phyloP scores from a whole-genome alignment of 2,329 filamentous ascomycete species.

The Claviceps cyperi region DNA sequence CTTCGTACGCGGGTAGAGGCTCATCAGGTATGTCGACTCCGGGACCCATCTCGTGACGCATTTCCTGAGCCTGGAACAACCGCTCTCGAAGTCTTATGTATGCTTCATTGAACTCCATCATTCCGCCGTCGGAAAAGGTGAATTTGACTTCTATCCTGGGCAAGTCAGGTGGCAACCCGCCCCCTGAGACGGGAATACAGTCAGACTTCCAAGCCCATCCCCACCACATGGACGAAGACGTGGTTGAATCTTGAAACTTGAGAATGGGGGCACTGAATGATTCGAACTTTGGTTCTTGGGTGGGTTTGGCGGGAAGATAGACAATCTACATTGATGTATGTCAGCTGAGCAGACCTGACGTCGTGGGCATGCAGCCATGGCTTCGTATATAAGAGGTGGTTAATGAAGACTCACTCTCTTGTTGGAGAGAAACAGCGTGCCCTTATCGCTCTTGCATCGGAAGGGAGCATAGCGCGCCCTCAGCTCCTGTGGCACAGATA shows the following conservation, averaged over 20 bases:
- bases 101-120: conserved; percentile 72
- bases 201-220: conserved; percentile 81
- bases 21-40: conserved; percentile 60
- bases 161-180: conserved; percentile 63
- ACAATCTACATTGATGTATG: conserved; percentile 47
- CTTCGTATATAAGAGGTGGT: not conserved
- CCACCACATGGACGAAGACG: conserved; percentile 72
- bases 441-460: conserved; percentile 57
- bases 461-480: conserved; percentile 46
- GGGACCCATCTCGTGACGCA: conserved; percentile 53
- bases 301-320: conserved; percentile 64
- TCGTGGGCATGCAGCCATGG: too few relatives aligned
- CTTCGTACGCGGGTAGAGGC: conserved; percentile 77
- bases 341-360: not conserved
- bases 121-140: conserved; percentile 90
- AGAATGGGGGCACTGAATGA: conserved; percentile 84
- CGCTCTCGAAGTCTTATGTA: conserved; percentile 79
- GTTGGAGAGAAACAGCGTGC: conserved; percentile 70
- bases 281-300: conserved; percentile 47
- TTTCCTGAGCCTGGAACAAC: conserved; percentile 64
- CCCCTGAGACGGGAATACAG: conserved; percentile 67
- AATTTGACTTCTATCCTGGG: conserved; percentile 67
- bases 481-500: conserved; percentile 56
- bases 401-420: conserved; percentile 47
- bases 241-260: conserved; percentile 73